phyloP scores from a whole-genome alignment of 2,329 filamentous ascomycete species.

The Ophiostoma montium region DNA sequence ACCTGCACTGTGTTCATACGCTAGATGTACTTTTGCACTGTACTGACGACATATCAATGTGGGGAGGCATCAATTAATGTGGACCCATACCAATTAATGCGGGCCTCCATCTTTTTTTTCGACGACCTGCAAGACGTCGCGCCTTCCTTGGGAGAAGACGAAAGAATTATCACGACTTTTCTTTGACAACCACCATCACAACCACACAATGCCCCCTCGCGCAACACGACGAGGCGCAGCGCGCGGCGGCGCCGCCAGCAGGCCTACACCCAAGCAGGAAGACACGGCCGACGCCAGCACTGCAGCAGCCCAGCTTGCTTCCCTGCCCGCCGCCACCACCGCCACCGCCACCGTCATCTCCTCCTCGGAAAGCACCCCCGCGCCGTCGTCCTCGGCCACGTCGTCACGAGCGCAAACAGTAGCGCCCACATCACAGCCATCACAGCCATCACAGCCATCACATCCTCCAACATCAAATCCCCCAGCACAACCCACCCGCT shows the following conservation, averaged over 20 bases:
- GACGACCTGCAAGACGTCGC: conserved; percentile 6
- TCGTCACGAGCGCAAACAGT: background rate
- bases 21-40: too few relatives aligned
- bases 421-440: conserved; percentile 2
- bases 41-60: too few relatives aligned
- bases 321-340: background rate
- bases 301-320: background rate
- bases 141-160: background rate
- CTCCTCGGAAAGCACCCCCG: background rate
- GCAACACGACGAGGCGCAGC: conserved; percentile 9
- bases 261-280: background rate
- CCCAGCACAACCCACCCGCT: conserved; percentile 3
- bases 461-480: too few relatives aligned
- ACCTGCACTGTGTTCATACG: background rate
- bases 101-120: background rate
- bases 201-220: conserved; percentile 9
- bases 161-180: background rate
- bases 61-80: background rate
- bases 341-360: background rate
- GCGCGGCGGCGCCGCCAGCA: conserved; percentile 4
- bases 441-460: background rate
- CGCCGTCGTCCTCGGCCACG: background rate
- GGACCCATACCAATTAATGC: too few relatives aligned
- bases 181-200: background rate
- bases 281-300: background rate